Evolutionary conservation across 2,329 filamentous ascomycete genomes (phyloP), one percentile per base, ranked within the genome.

Genomic region (Aspergillus transmontanensis): DNA sequence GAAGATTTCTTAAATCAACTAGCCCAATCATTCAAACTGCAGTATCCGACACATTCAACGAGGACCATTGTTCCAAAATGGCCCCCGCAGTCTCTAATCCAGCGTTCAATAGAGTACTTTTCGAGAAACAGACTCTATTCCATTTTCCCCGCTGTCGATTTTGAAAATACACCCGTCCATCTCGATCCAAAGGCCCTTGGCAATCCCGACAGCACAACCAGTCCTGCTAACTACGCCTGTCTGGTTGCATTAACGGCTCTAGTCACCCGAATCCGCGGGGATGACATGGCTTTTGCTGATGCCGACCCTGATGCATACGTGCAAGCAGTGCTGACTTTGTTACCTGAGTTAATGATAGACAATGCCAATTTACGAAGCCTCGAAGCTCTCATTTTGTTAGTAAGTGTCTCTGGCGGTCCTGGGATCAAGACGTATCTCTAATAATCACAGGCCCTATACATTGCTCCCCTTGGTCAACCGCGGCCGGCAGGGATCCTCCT

Each of bases 231-330:
- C 34, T 58, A 61, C 6, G 69, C 71, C 7, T 70, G 69, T 60
- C 59, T 72, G 2, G 61, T 65, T 26, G 69, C 67, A 4, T 69
- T 73, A 39, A 70, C 71, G 5, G 71, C 71, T 21, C 63, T 68
- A 45, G 63, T 73, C 16, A 69, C 65, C 11, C 62, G 64, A n/a
- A 67, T 73, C n/a, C 71, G 68, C 48, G 65, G 66, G 3, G 67
- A 67, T 58, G 66, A 71, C 1, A 61, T 65, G 11, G 64, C 43
- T 4, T 73, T 73, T 32, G n/a, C 53, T 3, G 59, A 65, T 59
- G 51, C 68, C 10, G 67, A 73, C 5, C 67, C 71, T 1, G 66
- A 71, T 58, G 66, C 65, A 6, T 73, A 72, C 36, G 36, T 69
- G 3, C 68, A 68, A 26, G 65, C 70, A 14, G 70, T 61, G 6